These are phyloP conservation scores for Inga leiocalycina DNA, from an alignment of 306 rosid species.

Conservation along the genomic window DNA sequence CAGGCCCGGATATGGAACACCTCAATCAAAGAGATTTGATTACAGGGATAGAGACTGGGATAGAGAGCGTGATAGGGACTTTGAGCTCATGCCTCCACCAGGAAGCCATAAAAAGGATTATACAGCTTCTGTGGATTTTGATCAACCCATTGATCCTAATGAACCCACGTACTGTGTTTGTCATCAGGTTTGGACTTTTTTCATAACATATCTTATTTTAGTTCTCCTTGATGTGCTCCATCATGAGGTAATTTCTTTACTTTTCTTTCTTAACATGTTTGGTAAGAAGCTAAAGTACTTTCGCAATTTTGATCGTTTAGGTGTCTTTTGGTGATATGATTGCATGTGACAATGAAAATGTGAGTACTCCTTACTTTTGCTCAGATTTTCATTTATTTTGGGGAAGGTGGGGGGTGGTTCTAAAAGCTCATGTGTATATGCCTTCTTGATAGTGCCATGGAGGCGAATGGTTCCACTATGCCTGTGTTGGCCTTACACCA, in stretches of 20 bases:
- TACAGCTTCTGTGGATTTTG: constrained; percentile 71
- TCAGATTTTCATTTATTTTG: constrained; percentile 9
- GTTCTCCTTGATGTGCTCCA: constrained; percentile 21
- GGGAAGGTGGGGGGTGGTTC: constrained; percentile 27
- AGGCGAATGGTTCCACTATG: constrained; percentile 98
- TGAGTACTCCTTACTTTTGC: constrained; percentile 48
- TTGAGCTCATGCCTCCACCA: constrained; percentile 97
- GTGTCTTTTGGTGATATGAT: constrained; percentile 97
- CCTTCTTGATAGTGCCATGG: constrained; percentile 84
- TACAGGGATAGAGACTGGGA: constrained; percentile 95
- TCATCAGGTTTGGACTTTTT: constrained; percentile 71
- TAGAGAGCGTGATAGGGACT: constrained; percentile 93
- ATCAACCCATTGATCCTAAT: constrained; percentile 93
- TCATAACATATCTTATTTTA: constrained; percentile 5
- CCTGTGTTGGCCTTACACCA: constrained; percentile 94
- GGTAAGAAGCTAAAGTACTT: constrained; percentile 35
- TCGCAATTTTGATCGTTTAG: constrained; percentile 47
- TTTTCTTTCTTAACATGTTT: constrained; percentile 23
- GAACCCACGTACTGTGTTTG: constrained; percentile 97
- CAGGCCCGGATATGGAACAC: constrained; percentile 54
- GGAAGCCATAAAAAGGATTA: constrained; percentile 91
- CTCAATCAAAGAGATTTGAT: constrained; percentile 80
- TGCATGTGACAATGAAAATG: constrained; percentile 96
- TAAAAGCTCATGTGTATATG: constrained; percentile 7
- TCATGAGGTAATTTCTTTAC: constrained; percentile 4